Evolutionary conservation across 805 yeast genomes (phyloP).

Genomic region (Lipomyces orientalis): DNA sequence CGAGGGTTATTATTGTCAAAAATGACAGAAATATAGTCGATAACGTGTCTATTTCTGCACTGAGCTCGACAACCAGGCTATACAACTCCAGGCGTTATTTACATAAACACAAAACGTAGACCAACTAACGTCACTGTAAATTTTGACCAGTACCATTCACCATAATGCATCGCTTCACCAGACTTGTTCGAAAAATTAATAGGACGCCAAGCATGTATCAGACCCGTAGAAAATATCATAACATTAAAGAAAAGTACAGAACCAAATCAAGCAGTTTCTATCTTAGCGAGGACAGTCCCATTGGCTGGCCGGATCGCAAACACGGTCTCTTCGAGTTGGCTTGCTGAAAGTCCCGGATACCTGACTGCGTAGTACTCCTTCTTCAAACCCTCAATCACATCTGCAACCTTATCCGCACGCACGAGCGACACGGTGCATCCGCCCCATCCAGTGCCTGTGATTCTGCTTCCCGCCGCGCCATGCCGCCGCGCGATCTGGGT

Average conservation of each 20-base stretch:
- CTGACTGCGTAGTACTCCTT: conserved; percentile 21
- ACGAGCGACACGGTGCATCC: conserved; percentile 75
- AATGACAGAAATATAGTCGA: no score
- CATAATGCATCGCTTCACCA: neutral
- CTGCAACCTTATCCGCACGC: conserved; percentile 18
- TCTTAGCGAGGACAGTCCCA: conserved; percentile 18
- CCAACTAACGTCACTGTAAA: no score
- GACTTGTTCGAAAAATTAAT: neutral
- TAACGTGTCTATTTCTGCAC: no score
- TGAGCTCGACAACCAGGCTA: no score
- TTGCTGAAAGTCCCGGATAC: conserved; percentile 15
- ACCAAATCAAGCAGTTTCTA: neutral
- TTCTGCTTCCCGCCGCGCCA: conserved; percentile 70
- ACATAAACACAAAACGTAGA: no score
- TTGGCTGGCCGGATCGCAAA: conserved; percentile 26
- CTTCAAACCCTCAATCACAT: conserved; percentile 21
- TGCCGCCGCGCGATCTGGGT: conserved; percentile 58
- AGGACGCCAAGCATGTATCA: neutral
- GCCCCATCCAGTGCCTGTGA: conserved; percentile 85
- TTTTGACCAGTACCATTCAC: neutral
- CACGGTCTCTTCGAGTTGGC: conserved; percentile 16
- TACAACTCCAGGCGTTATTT: no score
- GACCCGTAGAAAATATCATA: neutral
- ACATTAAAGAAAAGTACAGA: neutral
- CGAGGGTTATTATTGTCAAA: no score